Evolutionary conservation across 164 flowering plant genomes (phyloP).

Genomic region (Piper longum): DNA sequence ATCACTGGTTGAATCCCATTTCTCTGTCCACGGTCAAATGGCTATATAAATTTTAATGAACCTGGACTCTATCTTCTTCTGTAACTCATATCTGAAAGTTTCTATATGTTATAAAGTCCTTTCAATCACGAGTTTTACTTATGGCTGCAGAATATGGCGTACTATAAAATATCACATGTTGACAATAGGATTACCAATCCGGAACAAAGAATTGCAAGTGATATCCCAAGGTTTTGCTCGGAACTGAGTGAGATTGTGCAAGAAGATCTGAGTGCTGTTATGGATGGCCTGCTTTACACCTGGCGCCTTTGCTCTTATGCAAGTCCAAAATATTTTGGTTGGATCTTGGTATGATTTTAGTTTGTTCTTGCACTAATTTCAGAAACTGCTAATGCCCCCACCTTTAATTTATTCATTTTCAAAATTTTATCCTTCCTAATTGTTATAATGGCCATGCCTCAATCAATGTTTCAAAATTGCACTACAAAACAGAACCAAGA

Average conservation of each 20-base stretch:
- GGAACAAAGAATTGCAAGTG: conserved; percentile 96
- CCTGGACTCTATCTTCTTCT: background rate
- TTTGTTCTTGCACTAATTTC: no score
- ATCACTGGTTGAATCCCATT: no score
- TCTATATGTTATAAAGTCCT: background rate
- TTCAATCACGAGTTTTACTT: conserved; percentile 1
- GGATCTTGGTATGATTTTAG: conserved; percentile 70
- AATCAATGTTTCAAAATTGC: no score
- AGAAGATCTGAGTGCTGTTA: conserved; percentile 80
- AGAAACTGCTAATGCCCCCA: background rate
- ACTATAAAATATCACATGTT: conserved; percentile 97
- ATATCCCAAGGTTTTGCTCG: conserved; percentile 84
- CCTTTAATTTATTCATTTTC: background rate
- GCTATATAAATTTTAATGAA: no score
- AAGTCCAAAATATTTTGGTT: conserved; percentile 88
- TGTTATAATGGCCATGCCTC: no score
- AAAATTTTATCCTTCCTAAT: no score
- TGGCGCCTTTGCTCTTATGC: conserved; percentile 99
- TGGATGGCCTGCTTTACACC: conserved; percentile 87
- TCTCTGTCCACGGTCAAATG: no score
- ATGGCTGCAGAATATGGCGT: conserved; percentile 79
- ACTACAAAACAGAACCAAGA: no score
- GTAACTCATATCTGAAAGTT: background rate
- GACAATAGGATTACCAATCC: conserved; percentile 90
- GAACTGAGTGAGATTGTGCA: conserved; percentile 95